These are phyloP conservation scores for peach (Prunus persica) DNA, from an alignment of 306 rosid species.

Conservation along the genomic window Prunus_persica_NCBIv2 NC_034015.1:16902501-16903000, in stretches of 20 bases:
- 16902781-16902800: slow-evolving; percentile 4
- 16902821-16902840: neutral
- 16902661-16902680: neutral
- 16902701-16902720: neutral
- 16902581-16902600: neutral
- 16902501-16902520: slow-evolving; percentile 39
- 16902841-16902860: neutral
- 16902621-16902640: neutral
- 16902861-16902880: neutral
- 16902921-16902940: too few relatives aligned
- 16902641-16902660: neutral
- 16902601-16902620: neutral
- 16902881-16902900: neutral
- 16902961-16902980: neutral
- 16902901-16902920: too few relatives aligned
- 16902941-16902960: neutral
- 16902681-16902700: neutral
- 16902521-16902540: neutral
- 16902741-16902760: neutral
- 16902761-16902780: neutral
- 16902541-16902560: neutral
- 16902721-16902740: neutral
- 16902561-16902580: neutral
- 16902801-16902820: neutral
- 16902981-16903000: neutral